Evolutionary conservation across 192 early-diverging fungal genomes (phyloP), one percentile per base, ranked within the genome.

Genomic region (Coemansia sp.): DNA sequence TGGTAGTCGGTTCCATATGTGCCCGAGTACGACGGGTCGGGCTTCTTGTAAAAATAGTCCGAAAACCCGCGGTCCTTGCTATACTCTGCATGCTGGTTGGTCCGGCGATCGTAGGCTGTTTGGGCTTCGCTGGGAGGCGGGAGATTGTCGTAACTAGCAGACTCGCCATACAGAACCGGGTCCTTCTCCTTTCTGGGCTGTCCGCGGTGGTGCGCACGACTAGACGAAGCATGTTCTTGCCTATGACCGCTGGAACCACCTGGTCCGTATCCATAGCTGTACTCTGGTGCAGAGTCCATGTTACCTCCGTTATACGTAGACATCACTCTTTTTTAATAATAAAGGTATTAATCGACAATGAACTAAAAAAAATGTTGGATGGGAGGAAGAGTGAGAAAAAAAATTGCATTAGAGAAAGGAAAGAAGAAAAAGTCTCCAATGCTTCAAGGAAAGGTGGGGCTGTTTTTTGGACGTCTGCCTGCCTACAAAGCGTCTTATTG

Each of bases 11-110:
- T 53, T 9, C 73, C 69, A 26, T 75, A 81, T 55, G 23, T 37
- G 26, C 73, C 78, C 36, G 66, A 45, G n/a, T 75, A 72, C 28
- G 24, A 40, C 0, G 69, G 68, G 63, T 71, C 68, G 0, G 78
- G 78, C 40, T 69, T 62, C 50, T 81, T 81, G 62, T 75, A 74
- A 57, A 81, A 81, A 46, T 62, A 74, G 68, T 81, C 71, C 13
- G 42, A 48, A 3, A 77, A 37, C 4, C 62, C 55, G 48, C 74
- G 74, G 6, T 42, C 45, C 16, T 36, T 33, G 9, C 24, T 48
- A 35, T 63, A 42, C 24, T 20, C 45, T 6, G 13, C 16, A 14
- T 39, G 24, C 18, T 28, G 26, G 43, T 13, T 24, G 3, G 40
- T 23, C 31, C 5, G 24, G 16, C 35, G 26, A 9, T 67, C 56